A percentile compares a stretch with the other conserved stretches of the same genome.
Evolutionary conservation across 192 early-diverging fungal species (phyloP).

Genomic region (Irineochytrium annulatum): DNA sequence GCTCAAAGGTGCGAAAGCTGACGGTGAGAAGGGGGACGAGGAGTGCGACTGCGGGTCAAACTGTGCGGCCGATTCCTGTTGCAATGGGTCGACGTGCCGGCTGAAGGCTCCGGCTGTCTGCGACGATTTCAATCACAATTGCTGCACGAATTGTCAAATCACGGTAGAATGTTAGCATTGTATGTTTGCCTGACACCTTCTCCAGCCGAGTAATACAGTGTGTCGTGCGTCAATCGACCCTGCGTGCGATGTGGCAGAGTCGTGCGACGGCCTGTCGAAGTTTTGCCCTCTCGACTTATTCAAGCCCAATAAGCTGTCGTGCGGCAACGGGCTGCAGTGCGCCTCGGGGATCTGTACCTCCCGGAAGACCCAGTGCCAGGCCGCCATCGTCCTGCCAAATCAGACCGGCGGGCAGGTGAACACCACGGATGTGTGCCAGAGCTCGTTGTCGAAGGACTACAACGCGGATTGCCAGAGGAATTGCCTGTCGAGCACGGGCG

Average conservation of each 20-base stretch:
- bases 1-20: no score
- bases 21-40: no score
- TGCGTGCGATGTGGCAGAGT: slow-evolving; percentile 66
- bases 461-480: slow-evolving; percentile 26
- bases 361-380: slow-evolving; percentile 37
- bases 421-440: slow-evolving; percentile 29
- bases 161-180: slow-evolving; percentile 1
- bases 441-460: no score
- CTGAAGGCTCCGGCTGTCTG: slow-evolving; percentile 70
- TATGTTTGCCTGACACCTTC: not conserved
- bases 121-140: slow-evolving; percentile 76
- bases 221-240: slow-evolving; percentile 68
- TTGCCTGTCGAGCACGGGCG: slow-evolving; percentile 16
- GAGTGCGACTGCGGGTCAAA: slow-evolving; percentile 85
- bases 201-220: slow-evolving; percentile 35
- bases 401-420: slow-evolving; percentile 11
- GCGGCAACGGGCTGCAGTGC: slow-evolving; percentile 39
- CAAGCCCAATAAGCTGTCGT: slow-evolving; percentile 62
- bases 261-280: slow-evolving; percentile 65
- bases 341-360: slow-evolving; percentile 45
- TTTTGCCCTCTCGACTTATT: slow-evolving; percentile 68
- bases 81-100: slow-evolving; percentile 74
- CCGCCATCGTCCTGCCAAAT: no score
- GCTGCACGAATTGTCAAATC: slow-evolving; percentile 73
- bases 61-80: slow-evolving; percentile 74